Evolutionary conservation across 768 basidiomycete genomes (phyloP).

Genomic region (Mycena albidolilacea): DNA sequence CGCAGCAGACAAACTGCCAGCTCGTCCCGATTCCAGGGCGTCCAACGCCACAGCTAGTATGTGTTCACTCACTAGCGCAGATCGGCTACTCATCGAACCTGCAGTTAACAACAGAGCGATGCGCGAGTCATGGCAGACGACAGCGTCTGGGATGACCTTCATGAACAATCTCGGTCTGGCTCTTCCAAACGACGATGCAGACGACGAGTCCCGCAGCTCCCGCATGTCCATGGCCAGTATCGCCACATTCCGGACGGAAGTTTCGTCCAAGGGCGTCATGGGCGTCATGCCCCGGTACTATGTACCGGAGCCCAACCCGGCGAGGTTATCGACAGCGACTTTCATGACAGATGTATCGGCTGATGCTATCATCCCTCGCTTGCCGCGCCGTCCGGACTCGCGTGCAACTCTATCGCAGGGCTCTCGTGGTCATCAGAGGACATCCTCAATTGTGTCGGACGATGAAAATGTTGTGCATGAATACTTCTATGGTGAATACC

Average conservation of each 20-base stretch:
- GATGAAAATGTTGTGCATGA: constrained; percentile 54
- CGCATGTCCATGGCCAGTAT: constrained; percentile 68
- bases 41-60: constrained; percentile 34
- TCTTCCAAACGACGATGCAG: constrained; percentile 50
- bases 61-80: neutral
- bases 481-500: constrained; percentile 51
- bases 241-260: constrained; percentile 69
- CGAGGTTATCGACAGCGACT: constrained; percentile 37
- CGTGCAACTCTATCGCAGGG: constrained; percentile 9
- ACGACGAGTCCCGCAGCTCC: constrained; percentile 45
- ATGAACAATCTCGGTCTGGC: constrained; percentile 57
- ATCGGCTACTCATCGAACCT: constrained; percentile 14
- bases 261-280: constrained; percentile 72
- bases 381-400: constrained; percentile 27
- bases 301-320: constrained; percentile 36
- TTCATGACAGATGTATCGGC: constrained; percentile 54
- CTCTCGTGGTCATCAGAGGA: neutral
- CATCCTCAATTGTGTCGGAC: constrained; percentile 26
- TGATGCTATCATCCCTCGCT: constrained; percentile 54
- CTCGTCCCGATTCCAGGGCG: constrained; percentile 37
- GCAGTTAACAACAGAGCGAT: constrained; percentile 43
- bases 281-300: constrained; percentile 64
- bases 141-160: constrained; percentile 54
- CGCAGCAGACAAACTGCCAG: constrained; percentile 58
- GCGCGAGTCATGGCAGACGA: constrained; percentile 64